phyloP scores from a whole-genome alignment of 2,329 filamentous ascomycete genomes.

The Cordyceps sp. region DNA sequence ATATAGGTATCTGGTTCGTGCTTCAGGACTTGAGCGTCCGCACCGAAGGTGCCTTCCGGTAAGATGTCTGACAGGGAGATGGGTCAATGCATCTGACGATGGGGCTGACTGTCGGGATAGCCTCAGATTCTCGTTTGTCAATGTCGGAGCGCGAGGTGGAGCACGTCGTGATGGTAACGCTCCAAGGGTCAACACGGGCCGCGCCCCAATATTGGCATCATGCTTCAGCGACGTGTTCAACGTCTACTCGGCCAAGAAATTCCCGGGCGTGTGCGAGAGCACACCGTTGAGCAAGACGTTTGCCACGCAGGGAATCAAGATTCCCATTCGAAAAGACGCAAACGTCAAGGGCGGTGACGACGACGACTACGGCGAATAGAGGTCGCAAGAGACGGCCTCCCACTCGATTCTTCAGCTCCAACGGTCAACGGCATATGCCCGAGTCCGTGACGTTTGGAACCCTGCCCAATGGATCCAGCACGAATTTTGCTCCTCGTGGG shows the following conservation, averaged over 20 bases:
- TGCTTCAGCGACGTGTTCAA: slow-evolving; percentile 82
- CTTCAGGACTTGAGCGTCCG: slow-evolving; percentile 88
- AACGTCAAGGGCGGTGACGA: slow-evolving; percentile 34
- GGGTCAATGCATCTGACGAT: not conserved
- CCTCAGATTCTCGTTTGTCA: slow-evolving; percentile 61
- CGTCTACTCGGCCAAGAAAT: slow-evolving; percentile 95
- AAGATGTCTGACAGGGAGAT: slow-evolving; percentile 8
- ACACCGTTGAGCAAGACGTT: slow-evolving; percentile 85
- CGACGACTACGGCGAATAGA: slow-evolving; percentile 24
- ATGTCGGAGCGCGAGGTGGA: slow-evolving; percentile 45
- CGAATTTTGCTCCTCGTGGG: too few species aligned
- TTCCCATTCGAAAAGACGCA: slow-evolving; percentile 83
- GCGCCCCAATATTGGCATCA: slow-evolving; percentile 67
- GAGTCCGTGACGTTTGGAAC: too few species aligned
- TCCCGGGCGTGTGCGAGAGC: slow-evolving; percentile 91
- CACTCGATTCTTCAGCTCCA: too few species aligned
- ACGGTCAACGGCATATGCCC: too few species aligned
- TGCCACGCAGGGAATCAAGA: slow-evolving; percentile 87
- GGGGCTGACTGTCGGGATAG: slow-evolving; percentile 18
- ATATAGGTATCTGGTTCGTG: slow-evolving; percentile 91
- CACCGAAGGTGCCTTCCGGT: slow-evolving; percentile 85
- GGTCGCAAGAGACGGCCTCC: too few species aligned
- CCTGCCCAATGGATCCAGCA: too few species aligned
- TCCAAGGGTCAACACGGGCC: slow-evolving; percentile 49
- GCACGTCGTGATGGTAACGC: slow-evolving; percentile 21